Percentiles rank a stretch among this genome's conserved stretches.
phyloP scores from a whole-genome alignment of 768 basidiomycete species.

The Clitopilus passeckerianus region DNA sequence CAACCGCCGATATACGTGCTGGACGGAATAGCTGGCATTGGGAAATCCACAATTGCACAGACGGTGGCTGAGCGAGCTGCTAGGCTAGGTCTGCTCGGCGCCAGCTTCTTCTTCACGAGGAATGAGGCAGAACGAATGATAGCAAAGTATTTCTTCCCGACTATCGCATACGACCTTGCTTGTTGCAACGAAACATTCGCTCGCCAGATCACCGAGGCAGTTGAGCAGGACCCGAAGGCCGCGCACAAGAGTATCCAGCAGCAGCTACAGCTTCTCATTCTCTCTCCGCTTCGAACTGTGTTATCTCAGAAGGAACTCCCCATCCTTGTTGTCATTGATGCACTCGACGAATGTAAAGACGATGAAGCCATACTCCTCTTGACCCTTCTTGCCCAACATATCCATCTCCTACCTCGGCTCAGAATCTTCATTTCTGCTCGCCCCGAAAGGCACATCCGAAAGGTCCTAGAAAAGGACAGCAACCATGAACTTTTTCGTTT shows the following conservation, averaged over 20 bases:
- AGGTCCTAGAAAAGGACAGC: background rate
- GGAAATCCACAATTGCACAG: slow-evolving; percentile 1
- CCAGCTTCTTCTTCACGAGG: slow-evolving; percentile 1
- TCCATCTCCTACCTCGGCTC: background rate
- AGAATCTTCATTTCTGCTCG: background rate
- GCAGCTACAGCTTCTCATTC: background rate
- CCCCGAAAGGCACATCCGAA: background rate
- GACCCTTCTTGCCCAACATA: background rate
- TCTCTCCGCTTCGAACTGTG: background rate
- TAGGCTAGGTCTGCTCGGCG: background rate
- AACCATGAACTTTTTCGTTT: background rate
- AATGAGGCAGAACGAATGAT: background rate
- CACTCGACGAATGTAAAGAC: slow-evolving; percentile 1
- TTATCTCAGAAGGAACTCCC: background rate
- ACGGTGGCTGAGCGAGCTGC: background rate
- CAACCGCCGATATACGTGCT: background rate
- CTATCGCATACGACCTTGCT: background rate
- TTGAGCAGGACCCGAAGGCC: background rate
- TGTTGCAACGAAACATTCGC: background rate
- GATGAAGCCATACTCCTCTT: background rate
- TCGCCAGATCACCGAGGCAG: background rate
- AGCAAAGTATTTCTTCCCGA: background rate
- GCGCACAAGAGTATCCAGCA: background rate
- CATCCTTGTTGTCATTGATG: slow-evolving; percentile 1
- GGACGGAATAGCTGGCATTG: background rate